Conservation (phyloP, 2,329 filamentous ascomycete genomes). For the Elsinoe ampelina region DNA sequence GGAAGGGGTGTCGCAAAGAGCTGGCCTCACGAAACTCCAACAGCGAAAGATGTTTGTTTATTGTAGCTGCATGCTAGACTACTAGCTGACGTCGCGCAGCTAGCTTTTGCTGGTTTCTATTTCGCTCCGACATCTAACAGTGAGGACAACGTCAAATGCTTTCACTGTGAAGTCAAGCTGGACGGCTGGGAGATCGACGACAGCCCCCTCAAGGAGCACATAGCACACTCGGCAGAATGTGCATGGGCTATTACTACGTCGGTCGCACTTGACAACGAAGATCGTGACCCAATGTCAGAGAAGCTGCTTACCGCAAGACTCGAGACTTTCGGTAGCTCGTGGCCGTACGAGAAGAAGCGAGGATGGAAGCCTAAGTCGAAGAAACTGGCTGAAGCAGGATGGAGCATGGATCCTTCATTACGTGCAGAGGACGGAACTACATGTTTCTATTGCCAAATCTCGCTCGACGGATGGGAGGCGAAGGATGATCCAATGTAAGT, state of each 20-base stretch:
- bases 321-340: constrained; percentile 72
- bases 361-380: constrained; percentile 85
- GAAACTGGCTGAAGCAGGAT: constrained; percentile 86
- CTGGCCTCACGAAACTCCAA: constrained; percentile 71
- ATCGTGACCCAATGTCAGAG: constrained; percentile 60
- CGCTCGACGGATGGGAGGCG: constrained; percentile 89
- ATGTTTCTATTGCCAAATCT: constrained; percentile 82
- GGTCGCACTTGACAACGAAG: constrained; percentile 46
- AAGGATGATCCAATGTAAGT: constrained; percentile 77
- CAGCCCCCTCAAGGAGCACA: constrained; percentile 72
- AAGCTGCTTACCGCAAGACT: constrained; percentile 67
- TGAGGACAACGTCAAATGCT: constrained; percentile 84
- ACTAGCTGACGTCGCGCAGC: constrained; percentile 39
- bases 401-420: constrained; percentile 79
- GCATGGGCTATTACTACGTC: constrained; percentile 69
- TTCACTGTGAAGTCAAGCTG: constrained; percentile 71
- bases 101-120: constrained; percentile 86
- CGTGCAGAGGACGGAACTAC: constrained; percentile 84
- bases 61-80: neutral
- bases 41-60: constrained; percentile 52
- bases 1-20: constrained; percentile 49
- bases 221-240: constrained; percentile 72
- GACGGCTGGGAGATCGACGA: constrained; percentile 90
- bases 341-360: constrained; percentile 83
- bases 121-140: constrained; percentile 66